A percentile compares a stretch with the other conserved stretches of the same genome.
Evolutionary conservation across 495 filamentous ascomycete genomes (phyloP).

Genomic region (Xylaria telfairii): DNA sequence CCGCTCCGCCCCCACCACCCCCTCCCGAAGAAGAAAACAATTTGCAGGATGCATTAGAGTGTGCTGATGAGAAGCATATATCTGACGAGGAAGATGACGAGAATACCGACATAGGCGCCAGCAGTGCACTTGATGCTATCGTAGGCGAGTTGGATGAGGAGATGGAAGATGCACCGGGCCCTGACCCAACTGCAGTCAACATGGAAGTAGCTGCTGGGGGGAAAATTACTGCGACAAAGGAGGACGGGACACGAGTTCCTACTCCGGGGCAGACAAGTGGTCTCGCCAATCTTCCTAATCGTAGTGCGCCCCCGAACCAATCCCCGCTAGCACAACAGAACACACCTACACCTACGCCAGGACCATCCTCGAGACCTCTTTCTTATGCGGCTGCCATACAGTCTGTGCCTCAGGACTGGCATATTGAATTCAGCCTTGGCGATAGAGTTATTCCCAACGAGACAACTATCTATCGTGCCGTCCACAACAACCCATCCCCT

Average conservation of each 20-base stretch:
- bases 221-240: slow-evolving; percentile 94
- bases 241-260: slow-evolving; percentile 88
- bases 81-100: slow-evolving; percentile 70
- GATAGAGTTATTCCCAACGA: slow-evolving; percentile 84
- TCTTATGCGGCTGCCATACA: slow-evolving; percentile 88
- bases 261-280: slow-evolving; percentile 75
- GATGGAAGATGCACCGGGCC: slow-evolving; percentile 70
- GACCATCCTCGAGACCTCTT: slow-evolving; percentile 49
- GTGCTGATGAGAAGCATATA: slow-evolving; percentile 88
- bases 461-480: slow-evolving; percentile 94
- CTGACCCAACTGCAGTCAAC: slow-evolving; percentile 88
- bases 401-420: slow-evolving; percentile 88
- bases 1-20: slow-evolving; percentile 54
- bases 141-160: slow-evolving; percentile 91
- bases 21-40: slow-evolving; percentile 63
- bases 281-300: slow-evolving; percentile 39
- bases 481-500: slow-evolving; percentile 73
- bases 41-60: slow-evolving; percentile 75
- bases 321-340: slow-evolving; percentile 52
- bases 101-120: slow-evolving; percentile 57
- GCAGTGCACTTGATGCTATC: slow-evolving; percentile 70
- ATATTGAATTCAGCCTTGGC: slow-evolving; percentile 93
- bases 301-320: slow-evolving; percentile 54
- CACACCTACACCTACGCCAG: slow-evolving; percentile 56
- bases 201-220: slow-evolving; percentile 89